phyloP scores from a whole-genome alignment of 768 basidiomycete species.

The Crucibulum laeve region DNA sequence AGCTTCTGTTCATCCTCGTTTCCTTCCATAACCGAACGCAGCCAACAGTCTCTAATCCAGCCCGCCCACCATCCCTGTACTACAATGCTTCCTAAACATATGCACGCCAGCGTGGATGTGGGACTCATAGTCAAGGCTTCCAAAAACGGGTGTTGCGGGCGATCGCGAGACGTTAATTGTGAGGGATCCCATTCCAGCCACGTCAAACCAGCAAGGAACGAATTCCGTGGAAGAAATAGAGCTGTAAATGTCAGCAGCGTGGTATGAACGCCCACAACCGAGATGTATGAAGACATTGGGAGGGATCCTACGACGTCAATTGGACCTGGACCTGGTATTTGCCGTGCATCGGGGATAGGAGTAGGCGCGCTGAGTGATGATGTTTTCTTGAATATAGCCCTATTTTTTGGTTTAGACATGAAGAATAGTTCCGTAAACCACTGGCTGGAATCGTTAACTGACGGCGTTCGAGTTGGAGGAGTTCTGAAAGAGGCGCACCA shows the following conservation, averaged over 20 bases:
- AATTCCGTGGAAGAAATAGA: conserved; percentile 67
- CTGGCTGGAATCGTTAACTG: too few relatives aligned
- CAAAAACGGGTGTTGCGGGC: conserved; percentile 70
- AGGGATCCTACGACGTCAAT: neutral
- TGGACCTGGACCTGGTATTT: too few relatives aligned
- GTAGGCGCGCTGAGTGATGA: too few relatives aligned
- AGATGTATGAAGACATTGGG: conserved; percentile 57
- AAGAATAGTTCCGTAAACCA: too few relatives aligned
- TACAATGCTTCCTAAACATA: conserved; percentile 47
- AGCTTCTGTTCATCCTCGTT: conserved; percentile 36
- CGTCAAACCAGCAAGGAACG: conserved; percentile 36
- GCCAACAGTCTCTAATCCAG: conserved; percentile 58
- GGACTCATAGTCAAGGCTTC: conserved; percentile 62
- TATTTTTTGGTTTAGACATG: too few relatives aligned
- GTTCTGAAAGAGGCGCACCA: too few relatives aligned
- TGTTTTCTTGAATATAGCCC: too few relatives aligned
- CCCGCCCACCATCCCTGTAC: conserved; percentile 72
- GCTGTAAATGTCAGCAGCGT: conserved; percentile 62
- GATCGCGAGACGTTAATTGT: conserved; percentile 42
- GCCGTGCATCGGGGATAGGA: too few relatives aligned
- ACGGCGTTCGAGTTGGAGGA: too few relatives aligned
- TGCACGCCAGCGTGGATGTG: conserved; percentile 50
- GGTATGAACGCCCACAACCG: conserved; percentile 64
- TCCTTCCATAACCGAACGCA: conserved; percentile 34
- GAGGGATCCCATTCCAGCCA: conserved; percentile 22